Percentiles rank a stretch among this genome's conserved stretches.
Evolutionary conservation across 371 early-diverging fungal genomes (phyloP).

Genomic region (Mucor saturninus): DNA sequence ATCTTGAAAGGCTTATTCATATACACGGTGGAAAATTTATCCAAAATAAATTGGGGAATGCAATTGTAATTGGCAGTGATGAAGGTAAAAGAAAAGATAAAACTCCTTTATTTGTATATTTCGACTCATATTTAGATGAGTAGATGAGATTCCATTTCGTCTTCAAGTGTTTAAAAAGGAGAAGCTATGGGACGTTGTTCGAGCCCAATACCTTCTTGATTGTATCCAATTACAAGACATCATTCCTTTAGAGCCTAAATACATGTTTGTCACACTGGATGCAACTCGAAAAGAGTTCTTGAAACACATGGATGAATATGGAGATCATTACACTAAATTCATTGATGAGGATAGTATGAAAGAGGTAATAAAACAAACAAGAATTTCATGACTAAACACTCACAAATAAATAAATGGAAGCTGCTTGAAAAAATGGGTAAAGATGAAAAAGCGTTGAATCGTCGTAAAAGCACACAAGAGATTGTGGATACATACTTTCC

Average conservation of each 20-base stretch:
- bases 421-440: conserved; percentile 8
- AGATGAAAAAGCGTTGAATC: not conserved
- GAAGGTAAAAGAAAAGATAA: conserved; percentile 32
- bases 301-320: conserved; percentile 64
- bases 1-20: conserved; percentile 61
- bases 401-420: not conserved
- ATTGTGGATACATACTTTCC: not conserved
- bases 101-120: not conserved
- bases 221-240: conserved; percentile 55
- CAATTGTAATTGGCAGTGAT: conserved; percentile 54
- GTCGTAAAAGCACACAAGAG: not conserved
- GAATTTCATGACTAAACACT: not conserved
- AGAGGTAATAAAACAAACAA: conserved; percentile 2
- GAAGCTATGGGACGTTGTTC: not conserved
- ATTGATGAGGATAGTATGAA: conserved; percentile 41
- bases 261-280: conserved; percentile 63
- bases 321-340: conserved; percentile 69
- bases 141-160: conserved; percentile 1
- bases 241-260: conserved; percentile 66
- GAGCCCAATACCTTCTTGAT: conserved; percentile 55
- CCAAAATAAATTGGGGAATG: conserved; percentile 40
- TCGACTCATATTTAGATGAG: not conserved
- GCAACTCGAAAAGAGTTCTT: conserved; percentile 49
- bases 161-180: not conserved
- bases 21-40: conserved; percentile 67